These are phyloP conservation scores for Prillingera fragicola DNA, from an alignment of 1,284 basidiomycete genomes.

Conservation along the genomic window DNA sequence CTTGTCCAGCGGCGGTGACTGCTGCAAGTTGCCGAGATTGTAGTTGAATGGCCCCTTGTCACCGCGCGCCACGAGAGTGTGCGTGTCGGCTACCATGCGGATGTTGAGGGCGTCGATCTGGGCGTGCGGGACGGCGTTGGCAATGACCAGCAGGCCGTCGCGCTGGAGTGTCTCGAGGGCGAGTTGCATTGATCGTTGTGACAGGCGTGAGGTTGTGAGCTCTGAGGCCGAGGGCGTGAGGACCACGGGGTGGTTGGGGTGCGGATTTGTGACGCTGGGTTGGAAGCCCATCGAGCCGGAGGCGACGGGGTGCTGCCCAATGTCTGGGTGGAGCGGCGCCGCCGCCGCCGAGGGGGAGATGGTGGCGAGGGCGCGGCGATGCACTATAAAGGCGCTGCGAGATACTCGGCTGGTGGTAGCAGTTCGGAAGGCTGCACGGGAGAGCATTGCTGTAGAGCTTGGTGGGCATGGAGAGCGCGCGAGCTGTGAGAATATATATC, in stretches of 20 bases:
- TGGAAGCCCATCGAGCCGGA: too few relatives aligned
- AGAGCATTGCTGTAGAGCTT: too few relatives aligned
- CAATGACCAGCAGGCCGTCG: conserved; percentile 11
- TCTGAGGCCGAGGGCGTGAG: neutral
- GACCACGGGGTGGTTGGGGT: neutral
- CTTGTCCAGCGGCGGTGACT: conserved; percentile 5
- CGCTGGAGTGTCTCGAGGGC: conserved; percentile 6
- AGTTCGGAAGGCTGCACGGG: too few relatives aligned
- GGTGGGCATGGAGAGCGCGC: too few relatives aligned
- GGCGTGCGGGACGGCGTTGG: neutral
- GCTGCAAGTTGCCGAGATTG: conserved; percentile 10
- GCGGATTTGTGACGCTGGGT: too few relatives aligned
- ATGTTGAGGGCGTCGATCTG: conserved; percentile 8
- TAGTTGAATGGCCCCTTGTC: conserved; percentile 10
- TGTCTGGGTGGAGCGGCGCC: too few relatives aligned
- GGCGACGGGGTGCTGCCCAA: too few relatives aligned
- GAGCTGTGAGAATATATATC: too few relatives aligned
- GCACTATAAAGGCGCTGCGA: too few relatives aligned
- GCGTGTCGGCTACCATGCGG: conserved; percentile 6
- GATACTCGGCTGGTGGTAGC: too few relatives aligned
- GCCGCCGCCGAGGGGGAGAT: too few relatives aligned
- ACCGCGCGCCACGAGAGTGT: conserved; percentile 3
- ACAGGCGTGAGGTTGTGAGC: neutral
- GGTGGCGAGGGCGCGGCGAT: too few relatives aligned
- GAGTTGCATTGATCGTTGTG: neutral